Conservation (phyloP, 2,329 filamentous ascomycete species). For the Colletotrichum siamense region DNA sequence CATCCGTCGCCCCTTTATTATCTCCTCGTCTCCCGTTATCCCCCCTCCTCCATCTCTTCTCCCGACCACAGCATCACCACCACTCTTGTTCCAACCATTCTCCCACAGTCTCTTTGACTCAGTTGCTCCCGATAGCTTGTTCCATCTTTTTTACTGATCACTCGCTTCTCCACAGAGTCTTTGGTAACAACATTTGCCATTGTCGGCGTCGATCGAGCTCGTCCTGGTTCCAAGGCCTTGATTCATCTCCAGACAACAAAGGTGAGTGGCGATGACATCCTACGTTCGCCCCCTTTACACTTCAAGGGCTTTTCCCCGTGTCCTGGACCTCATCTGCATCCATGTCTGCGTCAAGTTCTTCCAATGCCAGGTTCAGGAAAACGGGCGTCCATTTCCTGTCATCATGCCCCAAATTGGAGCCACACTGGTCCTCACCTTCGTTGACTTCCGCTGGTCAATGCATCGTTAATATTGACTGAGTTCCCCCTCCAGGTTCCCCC, state of each 20-base stretch:
- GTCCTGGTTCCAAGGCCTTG: conserved; percentile 28
- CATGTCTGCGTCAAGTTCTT: neutral
- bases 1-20: conserved; percentile 28
- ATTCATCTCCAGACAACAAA: conserved; percentile 20
- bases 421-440: neutral
- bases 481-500: neutral
- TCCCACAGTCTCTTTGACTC: conserved; percentile 44
- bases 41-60: conserved; percentile 12
- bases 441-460: neutral
- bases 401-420: neutral
- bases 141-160: conserved; percentile 62
- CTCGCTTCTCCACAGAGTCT: conserved; percentile 60
- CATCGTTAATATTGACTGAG: neutral
- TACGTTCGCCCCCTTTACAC: neutral
- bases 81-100: conserved; percentile 33
- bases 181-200: conserved; percentile 56
- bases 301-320: neutral
- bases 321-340: neutral
- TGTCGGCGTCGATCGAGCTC: conserved; percentile 27
- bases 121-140: conserved; percentile 62
- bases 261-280: conserved; percentile 3
- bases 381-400: neutral
- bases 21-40: conserved; percentile 30
- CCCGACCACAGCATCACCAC: conserved; percentile 52
- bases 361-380: neutral